phyloP scores from a whole-genome alignment of 1,284 basidiomycete species.

The Sporisorium scitamineum region DNA sequence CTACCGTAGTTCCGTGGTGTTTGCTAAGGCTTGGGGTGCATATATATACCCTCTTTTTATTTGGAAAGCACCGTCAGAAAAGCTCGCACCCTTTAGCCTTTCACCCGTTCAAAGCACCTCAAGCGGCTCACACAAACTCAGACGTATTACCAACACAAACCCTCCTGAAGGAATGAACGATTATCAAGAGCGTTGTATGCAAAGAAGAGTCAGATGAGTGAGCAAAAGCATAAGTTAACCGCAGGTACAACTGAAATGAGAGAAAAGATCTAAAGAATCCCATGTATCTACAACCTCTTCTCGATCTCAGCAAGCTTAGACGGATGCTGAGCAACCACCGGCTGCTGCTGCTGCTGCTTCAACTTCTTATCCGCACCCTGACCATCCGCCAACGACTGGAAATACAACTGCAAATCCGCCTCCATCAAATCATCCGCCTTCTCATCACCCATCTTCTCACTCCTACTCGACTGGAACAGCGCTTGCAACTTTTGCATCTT shows the following conservation, averaged over 20 bases:
- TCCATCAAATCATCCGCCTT: constrained; percentile 49
- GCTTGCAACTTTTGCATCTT: constrained; percentile 72
- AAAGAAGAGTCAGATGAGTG: not conserved
- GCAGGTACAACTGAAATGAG: not conserved
- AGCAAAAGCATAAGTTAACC: not conserved
- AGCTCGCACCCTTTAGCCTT: too few relatives aligned
- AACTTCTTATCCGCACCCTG: constrained; percentile 47
- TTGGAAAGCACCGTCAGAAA: too few relatives aligned
- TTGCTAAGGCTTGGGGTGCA: not conserved
- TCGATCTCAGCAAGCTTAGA: constrained; percentile 64
- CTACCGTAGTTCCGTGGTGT: constrained; percentile 10
- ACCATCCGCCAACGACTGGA: constrained; percentile 54
- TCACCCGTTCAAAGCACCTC: too few relatives aligned
- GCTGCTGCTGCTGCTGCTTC: constrained; percentile 2
- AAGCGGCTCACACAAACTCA: too few relatives aligned
- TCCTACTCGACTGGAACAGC: constrained; percentile 66
- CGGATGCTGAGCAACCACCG: constrained; percentile 24
- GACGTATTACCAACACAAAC: too few relatives aligned
- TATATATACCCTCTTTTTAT: constrained; percentile 2
- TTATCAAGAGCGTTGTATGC: not conserved
- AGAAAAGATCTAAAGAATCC: not conserved
- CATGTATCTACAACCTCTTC: constrained; percentile 22
- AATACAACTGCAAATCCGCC: constrained; percentile 58
- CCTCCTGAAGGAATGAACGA: too few relatives aligned
- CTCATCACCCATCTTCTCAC: constrained; percentile 41